A percentile compares a stretch with the other conserved stretches of the same genome.
These are phyloP conservation scores for Cladosporium sp. DNA, from an alignment of 2,329 filamentous ascomycete species.

Conservation along the genomic window DNA sequence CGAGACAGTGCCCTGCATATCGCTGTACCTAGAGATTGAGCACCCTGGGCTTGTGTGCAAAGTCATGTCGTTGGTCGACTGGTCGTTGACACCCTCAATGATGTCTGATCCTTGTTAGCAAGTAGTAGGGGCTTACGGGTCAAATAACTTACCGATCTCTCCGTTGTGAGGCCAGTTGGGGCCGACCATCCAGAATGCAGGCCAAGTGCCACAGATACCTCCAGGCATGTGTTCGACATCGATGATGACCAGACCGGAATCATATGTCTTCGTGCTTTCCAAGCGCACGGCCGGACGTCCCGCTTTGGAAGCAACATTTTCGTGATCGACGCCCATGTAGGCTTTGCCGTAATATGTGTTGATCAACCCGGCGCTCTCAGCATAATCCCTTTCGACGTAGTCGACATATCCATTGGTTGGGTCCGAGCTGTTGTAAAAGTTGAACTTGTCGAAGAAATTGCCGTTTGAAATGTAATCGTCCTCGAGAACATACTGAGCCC, in stretches of 20 bases:
- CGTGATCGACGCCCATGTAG: constrained; percentile 34
- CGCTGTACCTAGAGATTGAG: constrained; percentile 24
- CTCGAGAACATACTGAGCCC: constrained; percentile 34
- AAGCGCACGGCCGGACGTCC: constrained; percentile 70
- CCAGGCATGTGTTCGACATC: constrained; percentile 71
- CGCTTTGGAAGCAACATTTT: constrained; percentile 37
- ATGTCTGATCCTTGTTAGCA: constrained; percentile 28
- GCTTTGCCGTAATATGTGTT: constrained; percentile 19
- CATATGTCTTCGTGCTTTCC: constrained; percentile 60
- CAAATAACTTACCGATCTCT: constrained; percentile 26
- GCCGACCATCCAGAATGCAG: constrained; percentile 27
- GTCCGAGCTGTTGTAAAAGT: constrained; percentile 53
- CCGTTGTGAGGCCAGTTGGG: constrained; percentile 40
- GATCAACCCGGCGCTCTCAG: constrained; percentile 33
- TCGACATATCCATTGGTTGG: constrained; percentile 72
- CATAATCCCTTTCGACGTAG: constrained; percentile 59
- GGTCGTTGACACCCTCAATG: constrained; percentile 37
- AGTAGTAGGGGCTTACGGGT: neutral
- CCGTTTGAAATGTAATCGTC: constrained; percentile 44
- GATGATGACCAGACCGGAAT: constrained; percentile 64
- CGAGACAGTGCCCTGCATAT: constrained; percentile 60
- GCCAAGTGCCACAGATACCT: constrained; percentile 66
- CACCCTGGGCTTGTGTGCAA: constrained; percentile 34
- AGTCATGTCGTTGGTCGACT: constrained; percentile 31
- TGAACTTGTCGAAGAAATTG: constrained; percentile 51